These are phyloP conservation scores for Pyrenopolyporus hunteri DNA, from an alignment of 495 filamentous ascomycete species.

Conservation along the genomic window DNA sequence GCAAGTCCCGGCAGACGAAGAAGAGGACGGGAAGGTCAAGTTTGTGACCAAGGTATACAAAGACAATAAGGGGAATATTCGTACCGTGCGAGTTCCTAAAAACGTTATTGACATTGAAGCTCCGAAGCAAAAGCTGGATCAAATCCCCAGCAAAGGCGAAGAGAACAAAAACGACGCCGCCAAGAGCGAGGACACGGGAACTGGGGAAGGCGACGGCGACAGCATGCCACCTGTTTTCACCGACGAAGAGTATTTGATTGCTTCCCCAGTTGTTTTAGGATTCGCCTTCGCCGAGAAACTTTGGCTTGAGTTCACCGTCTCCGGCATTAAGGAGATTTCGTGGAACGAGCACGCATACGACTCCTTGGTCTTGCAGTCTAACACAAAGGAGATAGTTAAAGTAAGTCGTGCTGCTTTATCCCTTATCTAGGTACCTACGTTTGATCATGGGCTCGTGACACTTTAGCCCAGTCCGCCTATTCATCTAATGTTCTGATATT, in stretches of 20 bases:
- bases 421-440: not conserved
- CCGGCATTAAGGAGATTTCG: conserved; percentile 77
- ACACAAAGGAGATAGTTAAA: conserved; percentile 81
- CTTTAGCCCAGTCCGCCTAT: too few relatives aligned
- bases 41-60: conserved; percentile 66
- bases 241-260: conserved; percentile 85
- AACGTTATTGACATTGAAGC: conserved; percentile 67
- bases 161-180: conserved; percentile 52
- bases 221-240: conserved; percentile 64
- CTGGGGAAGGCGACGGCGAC: conserved; percentile 40
- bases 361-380: conserved; percentile 73
- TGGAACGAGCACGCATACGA: conserved; percentile 86
- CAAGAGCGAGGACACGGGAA: conserved; percentile 33
- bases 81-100: conserved; percentile 57
- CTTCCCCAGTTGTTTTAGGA: conserved; percentile 93
- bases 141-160: conserved; percentile 58
- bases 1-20: conserved; percentile 46
- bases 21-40: conserved; percentile 62
- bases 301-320: conserved; percentile 90
- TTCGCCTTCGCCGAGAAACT: conserved; percentile 89
- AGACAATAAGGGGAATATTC: conserved; percentile 65
- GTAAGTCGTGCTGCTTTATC: conserved; percentile 14
- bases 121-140: conserved; percentile 68
- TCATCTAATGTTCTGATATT: too few relatives aligned
- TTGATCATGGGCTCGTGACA: too few relatives aligned